Base-by-base conservation (phyloP, 2,329 filamentous ascomycete species). In the Arthrocladium fulminans region DNA sequence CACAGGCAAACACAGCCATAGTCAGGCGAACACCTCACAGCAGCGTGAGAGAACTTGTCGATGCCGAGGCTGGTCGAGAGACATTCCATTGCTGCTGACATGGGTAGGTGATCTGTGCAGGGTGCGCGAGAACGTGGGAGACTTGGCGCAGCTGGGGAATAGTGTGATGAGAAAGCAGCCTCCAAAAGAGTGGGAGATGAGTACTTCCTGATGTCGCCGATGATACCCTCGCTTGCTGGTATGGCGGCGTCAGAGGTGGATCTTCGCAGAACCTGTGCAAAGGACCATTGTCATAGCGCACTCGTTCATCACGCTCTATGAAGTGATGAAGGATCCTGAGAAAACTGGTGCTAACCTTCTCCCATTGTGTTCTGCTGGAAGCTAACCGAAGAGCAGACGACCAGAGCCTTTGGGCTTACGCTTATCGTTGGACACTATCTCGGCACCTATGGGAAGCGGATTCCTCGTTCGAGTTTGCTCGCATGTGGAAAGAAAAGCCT, bases 391-490 rank as follows among this genome's bases (percentile, higher is more conserved):
- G n/a, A 44, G 9, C 13, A 44, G n/a, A 24, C n/a, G 41, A 44
- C 9, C 41, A 29, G 15, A 24, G 24, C 20, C 13, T 29, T 19
- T 44, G 41, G 41, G 41, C 22, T 19, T 29, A 29, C 23, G 25
- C 10, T 24, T 24, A 44, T 29, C 41, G 41, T n/a, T 44, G 41
- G 41, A 29, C 41, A 10, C 10, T 44, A 19, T 44, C 41, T 5
- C 41, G 41, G 30, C 41, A 44, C 29, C 19, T 44, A n/a, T 44
- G 41, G 41, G 22, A 44, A 44, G 41, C 41, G 2, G 30, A 44
- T 2, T 44, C 41, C 1, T 29, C 41, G 17, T 44, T 27, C 19
- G 41, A 29, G 29, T 44, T 44, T 4, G 22, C 20, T n/a, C 23
- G 24, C 22, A 29, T 9, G 22, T 44, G 41, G 41, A 44, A 44